A percentile compares a stretch with the other conserved stretches of the same genome.
Evolutionary conservation across 225 moss, liverwort and hornwort species (phyloP).

Genomic region (Antitrichia curtipendula): DNA sequence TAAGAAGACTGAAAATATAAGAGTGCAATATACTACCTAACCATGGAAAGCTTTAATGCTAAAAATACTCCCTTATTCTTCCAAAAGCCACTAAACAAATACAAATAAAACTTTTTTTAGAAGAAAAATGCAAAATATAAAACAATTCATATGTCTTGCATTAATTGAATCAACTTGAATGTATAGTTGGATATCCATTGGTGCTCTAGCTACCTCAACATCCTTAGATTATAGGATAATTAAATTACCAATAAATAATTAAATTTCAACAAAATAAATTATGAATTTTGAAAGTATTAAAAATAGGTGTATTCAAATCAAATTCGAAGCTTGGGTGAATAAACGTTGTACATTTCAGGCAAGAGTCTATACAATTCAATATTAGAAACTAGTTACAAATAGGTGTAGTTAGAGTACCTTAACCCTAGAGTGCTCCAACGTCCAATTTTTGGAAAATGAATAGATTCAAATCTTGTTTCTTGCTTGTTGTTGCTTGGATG

Average conservation of each 20-base stretch:
- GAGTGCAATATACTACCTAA: not conserved
- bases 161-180: not conserved
- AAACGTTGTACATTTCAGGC: too few species aligned
- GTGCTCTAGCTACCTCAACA: not conserved
- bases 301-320: not conserved
- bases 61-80: not conserved
- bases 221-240: not conserved
- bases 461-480: too few species aligned
- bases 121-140: not conserved
- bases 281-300: not conserved
- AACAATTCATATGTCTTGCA: not conserved
- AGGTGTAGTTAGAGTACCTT: not conserved
- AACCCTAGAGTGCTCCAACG: too few species aligned
- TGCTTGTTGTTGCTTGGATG: too few species aligned
- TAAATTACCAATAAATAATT: not conserved
- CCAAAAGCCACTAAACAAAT: not conserved
- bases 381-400: not conserved
- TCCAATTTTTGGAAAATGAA: too few species aligned
- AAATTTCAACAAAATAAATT: not conserved
- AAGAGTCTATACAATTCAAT: not conserved
- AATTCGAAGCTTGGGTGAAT: not conserved
- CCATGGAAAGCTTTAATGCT: not conserved
- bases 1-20: too few species aligned
- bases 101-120: too few species aligned
- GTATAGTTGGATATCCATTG: not conserved